These are phyloP conservation scores for Penicillium hordei DNA, from an alignment of 2,329 filamentous ascomycete species.

Conservation along the genomic window DNA sequence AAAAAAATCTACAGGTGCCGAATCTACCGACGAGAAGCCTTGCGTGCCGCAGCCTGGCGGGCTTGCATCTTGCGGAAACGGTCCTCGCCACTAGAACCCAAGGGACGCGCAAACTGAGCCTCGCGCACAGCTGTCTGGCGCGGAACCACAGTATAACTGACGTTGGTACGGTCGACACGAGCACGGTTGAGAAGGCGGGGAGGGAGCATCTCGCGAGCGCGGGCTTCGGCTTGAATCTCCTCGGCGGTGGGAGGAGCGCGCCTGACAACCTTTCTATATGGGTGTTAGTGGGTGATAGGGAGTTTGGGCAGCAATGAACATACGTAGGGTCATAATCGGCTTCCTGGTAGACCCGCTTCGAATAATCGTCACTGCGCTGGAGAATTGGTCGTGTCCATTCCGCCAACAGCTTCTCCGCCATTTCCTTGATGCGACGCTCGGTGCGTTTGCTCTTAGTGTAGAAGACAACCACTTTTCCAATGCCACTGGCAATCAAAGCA, in stretches of 20 bases:
- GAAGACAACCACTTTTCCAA: constrained; percentile 94
- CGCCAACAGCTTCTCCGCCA: constrained; percentile 85
- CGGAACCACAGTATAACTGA: constrained; percentile 64
- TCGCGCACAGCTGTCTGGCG: constrained; percentile 53
- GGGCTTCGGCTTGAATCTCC: constrained; percentile 49
- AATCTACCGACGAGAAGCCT: constrained; percentile 40
- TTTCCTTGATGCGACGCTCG: constrained; percentile 84
- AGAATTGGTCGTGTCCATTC: constrained; percentile 96
- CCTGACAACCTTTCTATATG: constrained; percentile 37
- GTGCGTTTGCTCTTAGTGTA: constrained; percentile 94
- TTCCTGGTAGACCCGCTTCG: constrained; percentile 68
- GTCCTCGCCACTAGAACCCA: constrained; percentile 50
- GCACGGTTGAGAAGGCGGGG: constrained; percentile 58
- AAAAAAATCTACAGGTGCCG: constrained; percentile 3
- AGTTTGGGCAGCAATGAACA: constrained; percentile 20
- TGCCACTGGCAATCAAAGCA: constrained; percentile 81
- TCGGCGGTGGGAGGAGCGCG: constrained; percentile 36
- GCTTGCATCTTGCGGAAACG: constrained; percentile 52
- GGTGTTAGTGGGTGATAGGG: constrained; percentile 15
- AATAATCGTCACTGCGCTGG: constrained; percentile 91
- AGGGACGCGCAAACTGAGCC: constrained; percentile 47
- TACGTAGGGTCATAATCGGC: constrained; percentile 60
- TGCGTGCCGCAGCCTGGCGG: constrained; percentile 45
- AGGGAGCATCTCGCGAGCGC: constrained; percentile 54
- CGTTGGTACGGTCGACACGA: constrained; percentile 58